Percentiles rank a stretch among this genome's conserved stretches.
phyloP scores from a whole-genome alignment of 1,284 basidiomycete species.

The Puccinia sorghi region DNA sequence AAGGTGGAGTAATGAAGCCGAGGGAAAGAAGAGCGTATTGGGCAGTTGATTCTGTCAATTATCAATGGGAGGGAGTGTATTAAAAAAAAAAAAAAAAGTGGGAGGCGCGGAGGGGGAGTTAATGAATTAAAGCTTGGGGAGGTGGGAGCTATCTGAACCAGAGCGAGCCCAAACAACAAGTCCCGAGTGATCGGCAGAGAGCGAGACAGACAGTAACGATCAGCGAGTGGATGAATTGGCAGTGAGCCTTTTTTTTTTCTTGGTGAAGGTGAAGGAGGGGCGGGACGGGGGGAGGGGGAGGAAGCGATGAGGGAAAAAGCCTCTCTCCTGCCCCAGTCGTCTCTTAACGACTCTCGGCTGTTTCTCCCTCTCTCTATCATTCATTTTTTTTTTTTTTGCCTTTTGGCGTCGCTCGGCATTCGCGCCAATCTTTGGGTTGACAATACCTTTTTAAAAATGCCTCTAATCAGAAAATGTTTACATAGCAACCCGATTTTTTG shows the following conservation, averaged over 20 bases:
- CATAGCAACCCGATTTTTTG: neutral
- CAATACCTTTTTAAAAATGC: too few species aligned
- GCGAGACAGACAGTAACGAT: conserved; percentile 14
- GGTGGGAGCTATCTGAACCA: neutral
- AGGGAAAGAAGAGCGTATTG: too few species aligned
- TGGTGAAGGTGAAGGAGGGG: too few species aligned
- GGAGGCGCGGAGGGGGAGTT: too few species aligned
- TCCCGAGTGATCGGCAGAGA: neutral
- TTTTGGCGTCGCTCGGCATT: neutral
- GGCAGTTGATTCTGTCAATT: too few species aligned
- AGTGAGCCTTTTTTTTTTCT: neutral
- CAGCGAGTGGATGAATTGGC: neutral
- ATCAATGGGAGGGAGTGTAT: too few species aligned
- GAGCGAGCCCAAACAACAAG: too few species aligned
- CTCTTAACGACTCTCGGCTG: neutral
- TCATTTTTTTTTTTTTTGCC: neutral
- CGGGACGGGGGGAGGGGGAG: too few species aligned
- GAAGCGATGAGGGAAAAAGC: neutral
- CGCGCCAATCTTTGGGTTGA: too few species aligned
- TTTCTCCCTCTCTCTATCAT: conserved; percentile 19
- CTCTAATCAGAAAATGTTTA: too few species aligned
- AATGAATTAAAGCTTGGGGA: neutral
- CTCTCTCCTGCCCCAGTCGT: neutral
- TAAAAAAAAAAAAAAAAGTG: too few species aligned
- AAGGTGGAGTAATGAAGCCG: too few species aligned